These are phyloP conservation scores for Vitis hybrid DNA, from an alignment of 177 flowering plant species.

Conservation along the genomic window DNA sequence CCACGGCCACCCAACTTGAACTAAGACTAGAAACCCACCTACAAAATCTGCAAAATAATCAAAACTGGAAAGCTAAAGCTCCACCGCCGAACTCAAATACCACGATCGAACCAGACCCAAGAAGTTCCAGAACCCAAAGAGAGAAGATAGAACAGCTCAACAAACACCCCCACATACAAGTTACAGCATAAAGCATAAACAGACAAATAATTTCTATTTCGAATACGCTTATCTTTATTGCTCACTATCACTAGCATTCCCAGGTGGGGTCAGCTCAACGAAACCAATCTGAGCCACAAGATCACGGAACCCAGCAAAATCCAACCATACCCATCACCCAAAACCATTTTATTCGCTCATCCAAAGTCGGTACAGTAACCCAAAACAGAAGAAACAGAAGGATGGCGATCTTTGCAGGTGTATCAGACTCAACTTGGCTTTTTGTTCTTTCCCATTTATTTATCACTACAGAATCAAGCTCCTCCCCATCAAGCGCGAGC, in stretches of 20 bases:
- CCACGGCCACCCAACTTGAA: not conserved
- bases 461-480: no score
- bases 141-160: not conserved
- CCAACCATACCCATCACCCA: not conserved
- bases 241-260: not conserved
- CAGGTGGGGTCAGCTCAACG: constrained; percentile 18
- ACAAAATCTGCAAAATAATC: not conserved
- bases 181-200: not conserved
- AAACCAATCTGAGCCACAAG: constrained; percentile 7
- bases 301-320: constrained; percentile 2
- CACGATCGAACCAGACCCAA: not conserved
- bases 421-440: not conserved
- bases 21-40: not conserved
- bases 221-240: not conserved
- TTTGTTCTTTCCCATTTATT: not conserved
- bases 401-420: not conserved
- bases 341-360: not conserved
- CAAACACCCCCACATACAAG: not conserved
- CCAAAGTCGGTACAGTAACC: not conserved
- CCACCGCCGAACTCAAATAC: not conserved
- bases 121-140: not conserved
- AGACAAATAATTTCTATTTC: not conserved
- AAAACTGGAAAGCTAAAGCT: not conserved
- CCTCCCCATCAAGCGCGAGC: no score
- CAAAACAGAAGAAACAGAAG: not conserved